Conservation (phyloP, 2,329 filamentous ascomycete genomes). For the Trichoderma sp. region DNA sequence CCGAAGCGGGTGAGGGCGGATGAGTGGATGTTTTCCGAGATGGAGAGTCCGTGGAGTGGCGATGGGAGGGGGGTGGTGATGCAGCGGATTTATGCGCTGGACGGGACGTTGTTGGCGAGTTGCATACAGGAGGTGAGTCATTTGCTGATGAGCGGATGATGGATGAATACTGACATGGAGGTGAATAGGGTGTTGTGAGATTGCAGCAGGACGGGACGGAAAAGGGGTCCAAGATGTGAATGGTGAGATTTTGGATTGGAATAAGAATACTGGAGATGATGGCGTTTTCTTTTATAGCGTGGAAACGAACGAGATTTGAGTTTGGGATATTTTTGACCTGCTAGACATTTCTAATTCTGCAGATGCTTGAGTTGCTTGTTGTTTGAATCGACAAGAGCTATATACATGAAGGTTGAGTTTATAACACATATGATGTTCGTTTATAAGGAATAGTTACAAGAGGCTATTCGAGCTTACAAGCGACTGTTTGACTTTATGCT, state of each 20-base stretch:
- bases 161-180: neutral
- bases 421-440: no score
- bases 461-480: no score
- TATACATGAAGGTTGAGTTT: neutral
- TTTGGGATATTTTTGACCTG: neutral
- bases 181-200: constrained; percentile 47
- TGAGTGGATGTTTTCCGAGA: constrained; percentile 78
- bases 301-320: neutral
- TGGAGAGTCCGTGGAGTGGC: constrained; percentile 76
- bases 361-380: neutral
- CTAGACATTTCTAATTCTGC: neutral
- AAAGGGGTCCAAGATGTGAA: constrained; percentile 34
- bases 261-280: neutral
- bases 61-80: constrained; percentile 73
- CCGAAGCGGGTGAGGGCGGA: constrained; percentile 56
- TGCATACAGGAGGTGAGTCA: constrained; percentile 71
- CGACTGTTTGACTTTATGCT: neutral
- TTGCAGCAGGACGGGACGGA: constrained; percentile 43
- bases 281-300: neutral
- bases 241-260: neutral
- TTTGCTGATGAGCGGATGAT: neutral
- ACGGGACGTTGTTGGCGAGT: constrained; percentile 71
- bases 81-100: constrained; percentile 68
- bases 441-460: no score
- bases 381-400: neutral